A percentile compares a stretch with the other conserved stretches of the same genome.
phyloP scores from a whole-genome alignment of 805 yeast genomes.

The Torulaspora microellipsoides region DNA sequence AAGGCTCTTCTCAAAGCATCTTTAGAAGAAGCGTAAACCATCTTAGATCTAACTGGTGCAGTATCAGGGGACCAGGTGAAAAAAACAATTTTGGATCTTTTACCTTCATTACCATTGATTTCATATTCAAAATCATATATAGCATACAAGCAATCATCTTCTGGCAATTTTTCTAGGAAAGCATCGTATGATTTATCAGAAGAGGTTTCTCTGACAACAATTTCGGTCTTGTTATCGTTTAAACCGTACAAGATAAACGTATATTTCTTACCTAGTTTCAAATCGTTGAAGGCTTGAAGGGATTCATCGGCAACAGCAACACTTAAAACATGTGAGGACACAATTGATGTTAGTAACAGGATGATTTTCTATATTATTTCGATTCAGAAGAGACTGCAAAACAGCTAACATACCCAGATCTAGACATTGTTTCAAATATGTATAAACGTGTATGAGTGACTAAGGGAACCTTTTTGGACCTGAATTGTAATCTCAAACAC shows the following conservation, averaged over 20 bases:
- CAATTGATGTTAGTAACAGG: not conserved
- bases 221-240: conserved; percentile 84
- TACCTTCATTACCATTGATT: conserved; percentile 85
- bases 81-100: conserved; percentile 70
- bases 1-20: conserved; percentile 97
- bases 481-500: not conserved
- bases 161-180: conserved; percentile 86
- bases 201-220: conserved; percentile 83
- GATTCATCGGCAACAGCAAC: conserved; percentile 89
- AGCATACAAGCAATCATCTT: conserved; percentile 94
- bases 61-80: conserved; percentile 97
- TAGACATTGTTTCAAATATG: conserved; percentile 26
- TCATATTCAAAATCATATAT: conserved; percentile 96
- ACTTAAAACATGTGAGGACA: conserved; percentile 36
- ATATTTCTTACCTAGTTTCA: conserved; percentile 87
- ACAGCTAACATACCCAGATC: conserved; percentile 34
- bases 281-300: conserved; percentile 87
- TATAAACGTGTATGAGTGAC: conserved; percentile 1
- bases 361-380: not conserved
- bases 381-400: not conserved
- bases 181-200: conserved; percentile 71
- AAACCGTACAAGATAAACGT: conserved; percentile 79
- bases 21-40: conserved; percentile 98
- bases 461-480: conserved; percentile 1
- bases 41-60: conserved; percentile 91